Base-by-base conservation (phyloP, 495 filamentous ascomycete genomes). In the Neurospora cerealis region DNA sequence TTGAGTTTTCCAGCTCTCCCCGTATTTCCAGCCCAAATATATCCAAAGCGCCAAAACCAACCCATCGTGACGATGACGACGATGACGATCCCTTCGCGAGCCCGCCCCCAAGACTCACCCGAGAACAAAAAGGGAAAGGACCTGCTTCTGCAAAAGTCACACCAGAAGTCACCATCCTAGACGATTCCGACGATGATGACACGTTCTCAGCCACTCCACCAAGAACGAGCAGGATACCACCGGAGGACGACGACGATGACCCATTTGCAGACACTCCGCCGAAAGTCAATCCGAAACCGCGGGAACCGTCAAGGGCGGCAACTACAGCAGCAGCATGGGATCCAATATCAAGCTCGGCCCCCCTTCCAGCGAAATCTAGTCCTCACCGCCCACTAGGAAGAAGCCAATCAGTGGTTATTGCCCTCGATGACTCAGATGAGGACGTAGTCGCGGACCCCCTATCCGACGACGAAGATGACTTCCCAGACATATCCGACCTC, bases 301-400 rank as follows among this genome's bases (percentile, higher is more conserved):
- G 32, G 36, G 71, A 70, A 21, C 19, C 36, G 28, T 72, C 75
- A 9, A 74, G 54, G 28, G 7, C 28, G 13, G 1, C 32, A 19
- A 34, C 54, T 41, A 78, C 79, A n/a, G 75, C 76, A 6, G 78
- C 71, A 34, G 70, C 75, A 1, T 86, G 85, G 85, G 85, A 86
- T 76, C 85, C 83, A 0, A 86, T 86, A 70, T 86, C 84, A 24
- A 86, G 84, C 75, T 87, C 85, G 5, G 83, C 83, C 36, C 83
- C 83, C 4, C 80, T 82, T 21, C 72, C 74, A 8, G 66, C 48
- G 6, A 44, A 34, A 13, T 19, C 39, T n/a, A 73, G 78, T 41
- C 7, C 70, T 11, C 74, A 72, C 36, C 70, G 71, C 15, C 15
- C 60, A 1, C 41, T 79, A 21, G 71, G 71, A 17, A 79, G 72